Evolutionary conservation across 805 yeast species (phyloP), one percentile per base, ranked within the genome.

Genomic region (Kluyveromyces aestuarii): DNA sequence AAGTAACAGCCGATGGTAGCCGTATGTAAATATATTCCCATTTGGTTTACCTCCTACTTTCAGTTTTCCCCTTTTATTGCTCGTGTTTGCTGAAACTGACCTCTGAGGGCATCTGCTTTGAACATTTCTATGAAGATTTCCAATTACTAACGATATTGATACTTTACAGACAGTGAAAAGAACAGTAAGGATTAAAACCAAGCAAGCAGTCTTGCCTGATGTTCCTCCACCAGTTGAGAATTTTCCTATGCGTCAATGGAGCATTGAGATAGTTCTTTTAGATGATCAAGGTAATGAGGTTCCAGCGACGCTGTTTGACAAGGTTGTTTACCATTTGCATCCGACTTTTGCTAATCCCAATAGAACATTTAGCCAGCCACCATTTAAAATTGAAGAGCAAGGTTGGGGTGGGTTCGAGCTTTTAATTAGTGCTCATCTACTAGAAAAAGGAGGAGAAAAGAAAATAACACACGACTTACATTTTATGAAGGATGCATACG

Each of bases 371-470:
- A 87, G 85, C 61, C 82, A 82, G 60, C 78, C 85, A 9, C 99
- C 99, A 10, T 91, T 90, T 70, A 77, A 70, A 61, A 84, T 91
- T 49, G 86, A 81, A 60, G 99, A 91, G 66, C 83, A 87, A 70
- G 99, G 99, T 46, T 91, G 99, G 98, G 99, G 98, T 65, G 98
- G 91, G 56, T 91, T 91, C 61, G 96, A 90, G 62, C 76, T 93
- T 63, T 86, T 86, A 37, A 82, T 93, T 52, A 75, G 85, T 35
- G 72, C 90, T 40, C 84, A 84, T 52, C 71, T 86, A 41, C 75
- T 83, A 17, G 98, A 95, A 51, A 86, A 84, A 62, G 85, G 83
- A 48, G 98, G 98, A 44, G 97, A 90, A 66, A 77, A 84, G 52
- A 86, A 86, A 62, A 67, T 93, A 49, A 80, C 78, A 59, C 98